Percentiles rank a stretch among this genome's conserved stretches.
phyloP scores from a whole-genome alignment of 1,139 yeast species.

The Suhomyces bribrorum region DNA sequence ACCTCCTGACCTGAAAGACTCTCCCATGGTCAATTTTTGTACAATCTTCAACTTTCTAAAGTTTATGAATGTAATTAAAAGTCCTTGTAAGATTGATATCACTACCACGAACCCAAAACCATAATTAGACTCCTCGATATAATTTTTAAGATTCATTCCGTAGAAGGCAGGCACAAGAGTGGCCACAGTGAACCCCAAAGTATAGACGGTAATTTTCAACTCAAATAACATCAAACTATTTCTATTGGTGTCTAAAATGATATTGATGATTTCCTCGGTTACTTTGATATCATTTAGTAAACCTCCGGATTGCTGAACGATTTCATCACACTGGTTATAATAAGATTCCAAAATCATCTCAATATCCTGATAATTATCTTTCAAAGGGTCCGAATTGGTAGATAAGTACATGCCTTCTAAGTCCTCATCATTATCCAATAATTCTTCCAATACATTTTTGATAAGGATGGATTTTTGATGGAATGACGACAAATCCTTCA shows the following conservation, averaged over 20 bases:
- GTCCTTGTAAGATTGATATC: constrained; percentile 48
- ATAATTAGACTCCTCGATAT: constrained; percentile 70
- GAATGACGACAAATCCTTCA: constrained; percentile 78
- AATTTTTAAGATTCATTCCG: constrained; percentile 94
- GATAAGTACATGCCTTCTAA: constrained; percentile 77
- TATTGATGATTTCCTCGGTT: constrained; percentile 95
- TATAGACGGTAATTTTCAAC: constrained; percentile 78
- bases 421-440: constrained; percentile 87
- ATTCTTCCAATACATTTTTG: constrained; percentile 81
- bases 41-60: constrained; percentile 54
- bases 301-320: constrained; percentile 90
- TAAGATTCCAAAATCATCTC: constrained; percentile 92
- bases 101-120: constrained; percentile 68
- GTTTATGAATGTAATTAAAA: constrained; percentile 42
- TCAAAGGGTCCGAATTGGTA: constrained; percentile 38
- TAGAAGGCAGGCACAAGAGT: constrained; percentile 72
- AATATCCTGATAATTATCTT: constrained; percentile 64
- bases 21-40: constrained; percentile 61
- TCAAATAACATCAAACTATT: constrained; percentile 91
- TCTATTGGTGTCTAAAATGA: constrained; percentile 91
- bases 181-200: constrained; percentile 82
- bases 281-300: constrained; percentile 82
- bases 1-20: not conserved
- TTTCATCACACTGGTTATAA: constrained; percentile 93
- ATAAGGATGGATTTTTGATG: constrained; percentile 82